These are phyloP conservation scores for Mycena haematopus DNA, from an alignment of 768 basidiomycete species.

Conservation along the genomic window DNA sequence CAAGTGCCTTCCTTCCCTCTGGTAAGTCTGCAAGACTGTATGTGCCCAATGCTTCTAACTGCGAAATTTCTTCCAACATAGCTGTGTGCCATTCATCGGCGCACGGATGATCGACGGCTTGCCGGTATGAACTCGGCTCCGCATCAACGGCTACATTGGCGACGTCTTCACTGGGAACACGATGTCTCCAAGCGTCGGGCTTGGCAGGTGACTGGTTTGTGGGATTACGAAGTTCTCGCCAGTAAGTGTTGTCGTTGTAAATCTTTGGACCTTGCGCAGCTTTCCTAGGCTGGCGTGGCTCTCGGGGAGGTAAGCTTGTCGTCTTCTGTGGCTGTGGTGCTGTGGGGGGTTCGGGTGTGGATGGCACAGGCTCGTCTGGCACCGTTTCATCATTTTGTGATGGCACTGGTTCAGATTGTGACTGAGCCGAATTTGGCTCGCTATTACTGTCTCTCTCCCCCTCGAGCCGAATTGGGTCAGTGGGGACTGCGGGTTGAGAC, in stretches of 20 bases:
- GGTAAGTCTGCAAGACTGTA: not conserved
- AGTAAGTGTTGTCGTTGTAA: not conserved
- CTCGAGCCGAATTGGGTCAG: too few species aligned
- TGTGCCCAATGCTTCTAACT: not conserved
- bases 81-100: constrained; percentile 13
- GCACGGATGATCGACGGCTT: constrained; percentile 1
- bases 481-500: too few species aligned
- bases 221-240: not conserved
- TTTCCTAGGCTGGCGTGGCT: not conserved
- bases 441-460: too few species aligned
- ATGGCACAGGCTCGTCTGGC: not conserved
- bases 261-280: not conserved
- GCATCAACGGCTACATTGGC: constrained; percentile 10
- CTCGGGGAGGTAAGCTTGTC: not conserved
- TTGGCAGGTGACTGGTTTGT: not conserved
- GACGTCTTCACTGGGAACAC: not conserved
- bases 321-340: not conserved
- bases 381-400: not conserved
- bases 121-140: constrained; percentile 9
- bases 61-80: not conserved
- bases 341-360: not conserved
- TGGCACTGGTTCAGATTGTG: not conserved
- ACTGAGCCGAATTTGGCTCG: not conserved
- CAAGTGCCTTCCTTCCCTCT: not conserved
- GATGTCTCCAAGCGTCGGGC: not conserved